Evolutionary conservation across 495 filamentous ascomycete genomes (phyloP).

Genomic region (Tuber umbilicatum): DNA sequence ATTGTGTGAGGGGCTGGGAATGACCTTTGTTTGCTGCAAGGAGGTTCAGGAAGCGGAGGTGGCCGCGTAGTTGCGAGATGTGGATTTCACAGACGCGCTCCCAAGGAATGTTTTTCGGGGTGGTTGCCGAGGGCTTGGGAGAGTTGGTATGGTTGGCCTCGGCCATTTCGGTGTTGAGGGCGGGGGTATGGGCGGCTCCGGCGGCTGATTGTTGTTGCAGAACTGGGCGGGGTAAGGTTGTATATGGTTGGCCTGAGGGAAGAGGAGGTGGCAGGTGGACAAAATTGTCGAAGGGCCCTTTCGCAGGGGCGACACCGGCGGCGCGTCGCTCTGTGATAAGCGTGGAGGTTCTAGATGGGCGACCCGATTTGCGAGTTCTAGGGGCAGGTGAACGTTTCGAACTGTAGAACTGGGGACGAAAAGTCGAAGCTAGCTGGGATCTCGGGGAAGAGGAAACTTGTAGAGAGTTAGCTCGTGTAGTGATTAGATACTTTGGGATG

Average conservation of each 20-base stretch:
- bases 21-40: not conserved
- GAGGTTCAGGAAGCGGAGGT: not conserved
- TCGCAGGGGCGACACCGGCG: not conserved
- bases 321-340: not conserved
- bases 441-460: not conserved
- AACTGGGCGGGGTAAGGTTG: not conserved
- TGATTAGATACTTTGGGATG: not conserved
- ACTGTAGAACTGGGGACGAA: not conserved
- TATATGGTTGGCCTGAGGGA: not conserved
- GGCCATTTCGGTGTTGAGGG: not conserved
- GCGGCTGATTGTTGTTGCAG: not conserved
- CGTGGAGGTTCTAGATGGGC: not conserved
- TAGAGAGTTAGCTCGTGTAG: not conserved
- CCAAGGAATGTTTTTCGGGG: not conserved
- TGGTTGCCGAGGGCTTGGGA: not conserved
- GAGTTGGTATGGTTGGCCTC: not conserved
- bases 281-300: constrained; percentile 1
- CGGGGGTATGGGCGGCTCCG: not conserved
- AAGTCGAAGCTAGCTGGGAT: not conserved
- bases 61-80: not conserved
- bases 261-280: not conserved
- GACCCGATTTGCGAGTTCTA: not conserved
- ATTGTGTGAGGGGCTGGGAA: not conserved
- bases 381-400: not conserved
- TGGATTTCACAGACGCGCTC: not conserved